Conservation (phyloP, 2,329 filamentous ascomycete genomes). For the Zymoseptoria crescenta region DNA sequence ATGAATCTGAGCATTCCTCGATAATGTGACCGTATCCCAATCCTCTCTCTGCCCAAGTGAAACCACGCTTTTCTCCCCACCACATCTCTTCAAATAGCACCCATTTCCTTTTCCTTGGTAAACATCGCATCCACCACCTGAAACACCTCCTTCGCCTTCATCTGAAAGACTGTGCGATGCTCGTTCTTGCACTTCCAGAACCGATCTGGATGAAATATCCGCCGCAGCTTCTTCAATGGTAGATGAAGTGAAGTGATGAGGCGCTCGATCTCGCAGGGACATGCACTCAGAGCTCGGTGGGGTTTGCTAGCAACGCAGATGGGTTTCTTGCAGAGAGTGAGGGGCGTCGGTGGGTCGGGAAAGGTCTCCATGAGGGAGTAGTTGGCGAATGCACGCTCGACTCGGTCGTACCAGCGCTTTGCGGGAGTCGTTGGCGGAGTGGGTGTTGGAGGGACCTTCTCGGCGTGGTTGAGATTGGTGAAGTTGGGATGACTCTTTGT, state of each 20-base stretch:
- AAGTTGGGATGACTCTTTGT: background rate
- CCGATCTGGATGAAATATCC: slow-evolving; percentile 9
- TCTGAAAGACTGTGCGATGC: slow-evolving; percentile 5
- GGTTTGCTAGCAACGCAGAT: background rate
- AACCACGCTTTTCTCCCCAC: background rate
- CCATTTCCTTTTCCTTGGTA: background rate
- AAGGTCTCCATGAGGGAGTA: slow-evolving; percentile 3
- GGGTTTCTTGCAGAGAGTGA: background rate
- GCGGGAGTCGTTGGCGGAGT: background rate
- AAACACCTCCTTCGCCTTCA: slow-evolving; percentile 7
- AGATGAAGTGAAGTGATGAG: background rate
- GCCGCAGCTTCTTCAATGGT: slow-evolving; percentile 5
- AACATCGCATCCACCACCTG: slow-evolving; percentile 7
- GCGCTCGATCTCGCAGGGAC: slow-evolving; percentile 3
- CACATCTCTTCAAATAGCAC: too few species aligned
- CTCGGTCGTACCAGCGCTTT: slow-evolving; percentile 4
- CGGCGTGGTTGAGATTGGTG: background rate
- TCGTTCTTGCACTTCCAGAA: slow-evolving; percentile 7
- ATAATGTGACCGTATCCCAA: background rate
- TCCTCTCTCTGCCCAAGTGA: background rate
- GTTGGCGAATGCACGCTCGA: slow-evolving; percentile 4
- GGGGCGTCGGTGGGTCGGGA: slow-evolving; percentile 3
- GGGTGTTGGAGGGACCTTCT: background rate
- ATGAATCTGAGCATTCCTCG: background rate
- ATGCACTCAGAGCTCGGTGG: slow-evolving; percentile 1